Evolutionary conservation across 768 basidiomycete genomes (phyloP), one percentile per base, ranked within the genome.

Genomic region (Trametes sanguinea): DNA sequence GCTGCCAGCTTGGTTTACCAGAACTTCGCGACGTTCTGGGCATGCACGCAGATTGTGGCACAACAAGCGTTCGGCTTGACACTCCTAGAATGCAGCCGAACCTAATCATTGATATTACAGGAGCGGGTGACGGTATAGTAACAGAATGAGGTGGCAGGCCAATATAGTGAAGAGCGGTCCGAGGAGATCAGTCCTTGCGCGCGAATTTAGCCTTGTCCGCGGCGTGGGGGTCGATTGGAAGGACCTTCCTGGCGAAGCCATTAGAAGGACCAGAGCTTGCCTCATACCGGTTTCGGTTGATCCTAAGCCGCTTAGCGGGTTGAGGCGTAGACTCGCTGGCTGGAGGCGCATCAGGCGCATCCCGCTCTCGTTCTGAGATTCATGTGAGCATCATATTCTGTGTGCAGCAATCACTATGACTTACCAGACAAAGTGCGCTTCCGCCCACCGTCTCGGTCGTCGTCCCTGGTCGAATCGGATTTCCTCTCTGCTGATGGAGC

Each of bases 371-470:
- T 69, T 88, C 88, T 89, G 45, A 50, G 40, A 7, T 35, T 14
- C 43, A 51, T 22, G 35, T 37, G 35, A 37, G 35, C 11, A 37
- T 6, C 35, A 37, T 6, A 22, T 22, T 22, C 22, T 37, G 35
- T 11, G 35, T 37, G 6, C 14, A 40, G 44, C 54, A 29, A 42
- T 29, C 54, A 3, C 50, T 8, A 6, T 71, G n/a, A 67, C 83
- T 65, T 75, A 90, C 90, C 91, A 71, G 87, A 83, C 37, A 79
- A 74, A 27, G 85, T 68, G 17, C 90, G 82, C 75, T 93, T 93
- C 69, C 88, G 78, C 60, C 71, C 78, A 44, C 75, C 76, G 62
- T 89, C 88, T 51, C 85, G 82, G 32, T 88, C 87, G 16, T 90
- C 88, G 9, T 89, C 87, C 54, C 64, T 40, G 13, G 45, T 22